These are phyloP conservation scores for Sporothrix pallida DNA, from an alignment of 2,329 filamentous ascomycete genomes.

Conservation along the genomic window DNA sequence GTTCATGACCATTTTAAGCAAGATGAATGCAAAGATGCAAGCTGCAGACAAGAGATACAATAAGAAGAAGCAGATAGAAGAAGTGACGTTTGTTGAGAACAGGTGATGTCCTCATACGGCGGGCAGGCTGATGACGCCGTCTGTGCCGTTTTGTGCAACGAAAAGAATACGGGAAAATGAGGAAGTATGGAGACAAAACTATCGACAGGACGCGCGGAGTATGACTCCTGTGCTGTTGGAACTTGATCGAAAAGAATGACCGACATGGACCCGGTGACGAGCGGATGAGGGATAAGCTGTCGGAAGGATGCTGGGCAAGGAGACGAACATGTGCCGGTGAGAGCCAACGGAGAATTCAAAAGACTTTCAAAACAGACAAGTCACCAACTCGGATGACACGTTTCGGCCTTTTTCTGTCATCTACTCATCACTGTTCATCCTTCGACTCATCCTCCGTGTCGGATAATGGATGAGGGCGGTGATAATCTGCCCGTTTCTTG, in stretches of 20 bases:
- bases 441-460: too few relatives aligned
- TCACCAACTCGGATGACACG: neutral
- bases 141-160: neutral
- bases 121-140: neutral
- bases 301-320: neutral
- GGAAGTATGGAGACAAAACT: neutral
- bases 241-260: neutral
- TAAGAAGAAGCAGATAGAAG: neutral
- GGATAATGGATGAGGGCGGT: neutral
- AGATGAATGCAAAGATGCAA: neutral
- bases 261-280: slow-evolving; percentile 4
- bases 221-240: too few relatives aligned
- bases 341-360: neutral
- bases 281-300: neutral
- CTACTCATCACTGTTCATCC: neutral
- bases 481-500: neutral
- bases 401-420: neutral
- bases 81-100: neutral
- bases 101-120: slow-evolving; percentile 15
- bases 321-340: neutral
- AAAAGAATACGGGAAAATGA: neutral
- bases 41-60: neutral
- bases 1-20: neutral
- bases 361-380: neutral
- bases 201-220: too few relatives aligned